Conservation (phyloP, 768 basidiomycete genomes). For the Bullera alba region DNA sequence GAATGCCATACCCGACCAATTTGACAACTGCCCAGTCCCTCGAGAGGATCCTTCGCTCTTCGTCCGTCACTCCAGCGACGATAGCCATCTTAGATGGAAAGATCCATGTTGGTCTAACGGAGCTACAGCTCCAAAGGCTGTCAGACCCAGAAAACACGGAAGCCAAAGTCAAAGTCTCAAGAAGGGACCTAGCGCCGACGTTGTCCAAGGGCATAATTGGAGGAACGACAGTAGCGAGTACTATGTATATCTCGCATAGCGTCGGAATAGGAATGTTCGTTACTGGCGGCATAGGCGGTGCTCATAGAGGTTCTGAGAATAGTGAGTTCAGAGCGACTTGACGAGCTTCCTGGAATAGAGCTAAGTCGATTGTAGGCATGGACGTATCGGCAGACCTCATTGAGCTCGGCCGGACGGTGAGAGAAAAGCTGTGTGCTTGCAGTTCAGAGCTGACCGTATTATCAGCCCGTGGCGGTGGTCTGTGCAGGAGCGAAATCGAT, state of each 20-base stretch:
- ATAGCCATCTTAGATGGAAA: constrained; percentile 76
- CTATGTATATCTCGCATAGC: constrained; percentile 52
- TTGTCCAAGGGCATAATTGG: constrained; percentile 52
- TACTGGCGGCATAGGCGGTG: constrained; percentile 88
- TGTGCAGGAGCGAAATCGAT: constrained; percentile 94
- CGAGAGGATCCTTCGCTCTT: constrained; percentile 64
- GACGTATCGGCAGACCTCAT: constrained; percentile 91
- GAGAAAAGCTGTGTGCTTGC: no score
- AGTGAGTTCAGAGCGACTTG: constrained; percentile 48
- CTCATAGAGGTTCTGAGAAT: constrained; percentile 68
- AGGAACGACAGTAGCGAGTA: constrained; percentile 56
- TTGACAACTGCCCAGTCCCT: constrained; percentile 63
- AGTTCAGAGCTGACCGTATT: not conserved
- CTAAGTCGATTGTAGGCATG: constrained; percentile 57
- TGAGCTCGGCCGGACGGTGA: constrained; percentile 68
- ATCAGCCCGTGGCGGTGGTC: constrained; percentile 70
- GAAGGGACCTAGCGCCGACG: constrained; percentile 32
- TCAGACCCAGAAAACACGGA: constrained; percentile 4
- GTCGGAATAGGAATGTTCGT: constrained; percentile 73
- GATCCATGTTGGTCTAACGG: constrained; percentile 74
- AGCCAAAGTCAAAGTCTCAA: constrained; percentile 40
- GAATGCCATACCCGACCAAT: constrained; percentile 76
- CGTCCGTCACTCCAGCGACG: constrained; percentile 80
- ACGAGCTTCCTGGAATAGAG: not conserved
- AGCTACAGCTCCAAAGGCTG: constrained; percentile 52